These are phyloP conservation scores for Fistulinella staudtii DNA, from an alignment of 1,284 basidiomycete genomes.

Conservation along the genomic window DNA sequence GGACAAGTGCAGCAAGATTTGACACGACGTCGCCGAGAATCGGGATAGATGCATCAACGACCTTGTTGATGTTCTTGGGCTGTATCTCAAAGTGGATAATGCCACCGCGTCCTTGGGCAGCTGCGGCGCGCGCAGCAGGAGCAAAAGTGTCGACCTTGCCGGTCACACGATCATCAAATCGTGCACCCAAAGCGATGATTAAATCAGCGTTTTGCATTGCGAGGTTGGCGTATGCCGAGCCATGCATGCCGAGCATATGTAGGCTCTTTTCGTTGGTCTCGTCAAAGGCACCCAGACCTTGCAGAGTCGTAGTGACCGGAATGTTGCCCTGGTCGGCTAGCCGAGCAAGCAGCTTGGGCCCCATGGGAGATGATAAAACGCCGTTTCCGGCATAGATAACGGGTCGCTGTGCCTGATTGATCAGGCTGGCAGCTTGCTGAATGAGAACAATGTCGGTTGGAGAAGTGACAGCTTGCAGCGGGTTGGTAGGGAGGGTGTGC, in stretches of 20 bases:
- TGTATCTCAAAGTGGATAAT: conserved; percentile 99
- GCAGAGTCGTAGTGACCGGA: conserved; percentile 94
- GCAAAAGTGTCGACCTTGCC: conserved; percentile 90
- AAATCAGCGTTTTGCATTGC: conserved; percentile 98
- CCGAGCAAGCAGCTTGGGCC: conserved; percentile 80
- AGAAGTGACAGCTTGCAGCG: conserved; percentile 53
- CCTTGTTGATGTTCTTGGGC: conserved; percentile 99
- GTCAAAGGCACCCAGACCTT: conserved; percentile 94
- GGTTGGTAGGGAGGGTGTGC: conserved; percentile 75
- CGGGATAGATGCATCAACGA: conserved; percentile 91
- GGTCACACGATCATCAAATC: conserved; percentile 98
- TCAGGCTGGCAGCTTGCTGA: conserved; percentile 81
- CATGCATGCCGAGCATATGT: conserved; percentile 99
- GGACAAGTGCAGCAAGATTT: conserved; percentile 80
- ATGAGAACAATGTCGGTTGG: conserved; percentile 70
- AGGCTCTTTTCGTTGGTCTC: conserved; percentile 84
- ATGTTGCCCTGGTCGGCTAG: conserved; percentile 88
- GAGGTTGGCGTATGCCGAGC: conserved; percentile 94
- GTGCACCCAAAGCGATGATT: conserved; percentile 93
- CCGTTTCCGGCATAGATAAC: conserved; percentile 95
- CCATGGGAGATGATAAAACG: conserved; percentile 78
- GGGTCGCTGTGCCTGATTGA: conserved; percentile 89
- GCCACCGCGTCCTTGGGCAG: conserved; percentile 82
- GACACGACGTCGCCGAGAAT: conserved; percentile 90
- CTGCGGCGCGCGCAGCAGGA: conserved; percentile 86